These are phyloP conservation scores for Ustilago vetiveriae DNA, from an alignment of 1,284 basidiomycete genomes.

Conservation along the genomic window DNA sequence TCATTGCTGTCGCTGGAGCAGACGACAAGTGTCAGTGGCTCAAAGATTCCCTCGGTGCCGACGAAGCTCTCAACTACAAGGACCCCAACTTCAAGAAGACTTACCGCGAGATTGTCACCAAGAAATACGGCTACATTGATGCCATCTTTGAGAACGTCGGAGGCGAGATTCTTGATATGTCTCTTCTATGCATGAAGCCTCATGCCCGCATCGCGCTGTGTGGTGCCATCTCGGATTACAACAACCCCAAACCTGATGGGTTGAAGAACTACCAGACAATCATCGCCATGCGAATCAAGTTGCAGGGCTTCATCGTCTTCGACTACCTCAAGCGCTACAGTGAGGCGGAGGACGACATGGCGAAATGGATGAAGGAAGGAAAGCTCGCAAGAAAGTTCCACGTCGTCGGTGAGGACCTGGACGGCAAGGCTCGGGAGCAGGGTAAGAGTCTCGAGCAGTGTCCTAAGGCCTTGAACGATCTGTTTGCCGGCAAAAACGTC, in stretches of 20 bases:
- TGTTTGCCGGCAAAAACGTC: slow-evolving; percentile 54
- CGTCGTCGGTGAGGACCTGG: slow-evolving; percentile 43
- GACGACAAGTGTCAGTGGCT: slow-evolving; percentile 85
- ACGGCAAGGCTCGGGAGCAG: slow-evolving; percentile 16
- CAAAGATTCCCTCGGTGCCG: slow-evolving; percentile 80
- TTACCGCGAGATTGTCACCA: slow-evolving; percentile 74
- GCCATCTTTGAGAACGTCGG: slow-evolving; percentile 57
- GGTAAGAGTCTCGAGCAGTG: slow-evolving; percentile 32
- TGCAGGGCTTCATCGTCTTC: slow-evolving; percentile 76
- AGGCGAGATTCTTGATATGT: slow-evolving; percentile 48
- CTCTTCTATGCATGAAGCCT: slow-evolving; percentile 74
- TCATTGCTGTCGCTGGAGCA: slow-evolving; percentile 83
- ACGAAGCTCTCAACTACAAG: slow-evolving; percentile 88
- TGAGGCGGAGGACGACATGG: slow-evolving; percentile 69
- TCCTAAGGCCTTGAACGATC: slow-evolving; percentile 47
- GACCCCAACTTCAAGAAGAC: slow-evolving; percentile 72
- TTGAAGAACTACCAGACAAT: slow-evolving; percentile 71
- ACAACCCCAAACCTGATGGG: slow-evolving; percentile 63
- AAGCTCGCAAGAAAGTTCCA: slow-evolving; percentile 76
- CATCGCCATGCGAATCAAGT: slow-evolving; percentile 78
- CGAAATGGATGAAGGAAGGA: slow-evolving; percentile 73
- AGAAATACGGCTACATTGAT: slow-evolving; percentile 54
- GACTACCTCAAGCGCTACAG: slow-evolving; percentile 38
- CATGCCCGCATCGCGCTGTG: slow-evolving; percentile 79
- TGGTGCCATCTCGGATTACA: slow-evolving; percentile 75